Evolutionary conservation across 1,139 yeast species (phyloP), one percentile per base, ranked within the genome.

Genomic region (Maudiozyma humilis): DNA sequence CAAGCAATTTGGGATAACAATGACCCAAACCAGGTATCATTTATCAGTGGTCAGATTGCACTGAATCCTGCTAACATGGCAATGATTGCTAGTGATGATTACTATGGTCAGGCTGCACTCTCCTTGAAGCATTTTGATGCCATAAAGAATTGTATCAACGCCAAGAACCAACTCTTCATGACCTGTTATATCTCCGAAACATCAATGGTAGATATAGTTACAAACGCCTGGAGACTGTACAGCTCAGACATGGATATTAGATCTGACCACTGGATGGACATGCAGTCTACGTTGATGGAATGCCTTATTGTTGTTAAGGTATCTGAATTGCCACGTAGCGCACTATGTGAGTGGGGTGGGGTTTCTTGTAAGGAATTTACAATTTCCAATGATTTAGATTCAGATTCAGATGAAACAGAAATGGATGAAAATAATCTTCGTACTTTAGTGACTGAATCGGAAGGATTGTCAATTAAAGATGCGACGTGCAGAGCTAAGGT

Each of bases 21-120:
- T 27, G 69, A 67, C 49, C 37, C 13, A 16, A 71, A 73, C 27
- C 63, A 68, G 33, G 54, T 77, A 6, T 79, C 84, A 0, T 74
- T 78, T 36, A 65, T 88, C n/a, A 86, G 96, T 36, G 98, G 98
- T 0, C 97, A 91, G 64, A 89, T 91, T 34, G 95, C 96, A 1
- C 68, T 91, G 39, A 60, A 82, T 2, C 97, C 98, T 0, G 63
- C 76, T 0, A 64, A 76, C 3, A 84, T 89, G 91, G 71, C 63
- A 2, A 52, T 79, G 35, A 45, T 62, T 1, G 44, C 45, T 1
- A 39, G 47, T 2, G 50, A 54, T 8, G 59, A 59, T 25, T 44
- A 51, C 4, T 52, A 59, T 2, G 51, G 69, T 27, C 75, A 82
- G 47, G 55, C 69, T 0, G 70, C 72, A 0, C 62, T 88, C 27